phyloP scores from a whole-genome alignment of 2,329 filamentous ascomycete genomes.

The Penicillium sp. region DNA sequence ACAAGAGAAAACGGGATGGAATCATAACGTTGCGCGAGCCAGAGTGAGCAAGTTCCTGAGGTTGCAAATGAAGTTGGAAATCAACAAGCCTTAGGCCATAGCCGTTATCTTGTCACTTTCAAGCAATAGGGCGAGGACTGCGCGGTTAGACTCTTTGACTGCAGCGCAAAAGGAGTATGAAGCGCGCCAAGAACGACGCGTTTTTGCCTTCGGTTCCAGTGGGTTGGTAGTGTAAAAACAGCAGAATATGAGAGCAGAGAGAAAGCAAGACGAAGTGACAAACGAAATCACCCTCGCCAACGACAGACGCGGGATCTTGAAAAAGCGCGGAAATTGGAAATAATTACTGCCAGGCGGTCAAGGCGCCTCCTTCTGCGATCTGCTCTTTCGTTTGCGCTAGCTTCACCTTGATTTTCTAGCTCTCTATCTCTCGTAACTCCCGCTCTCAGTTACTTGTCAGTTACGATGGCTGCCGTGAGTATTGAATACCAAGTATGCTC shows the following conservation, averaged over 20 bases:
- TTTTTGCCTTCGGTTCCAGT: background rate
- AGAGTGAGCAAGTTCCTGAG: background rate
- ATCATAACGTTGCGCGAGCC: background rate
- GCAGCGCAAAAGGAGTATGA: too few relatives aligned
- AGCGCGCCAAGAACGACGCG: background rate
- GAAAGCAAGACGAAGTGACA: background rate
- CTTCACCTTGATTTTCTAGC: background rate
- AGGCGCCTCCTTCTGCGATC: conserved; percentile 5
- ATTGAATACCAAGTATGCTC: background rate
- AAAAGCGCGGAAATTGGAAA: too few relatives aligned
- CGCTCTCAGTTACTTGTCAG: too few relatives aligned
- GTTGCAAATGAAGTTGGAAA: background rate
- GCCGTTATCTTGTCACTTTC: background rate
- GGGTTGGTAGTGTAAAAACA: background rate
- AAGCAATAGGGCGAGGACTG: too few relatives aligned
- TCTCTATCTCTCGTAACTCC: conserved; percentile 5
- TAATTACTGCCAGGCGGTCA: conserved; percentile 33
- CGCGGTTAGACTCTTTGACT: too few relatives aligned
- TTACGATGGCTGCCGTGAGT: conserved; percentile 39
- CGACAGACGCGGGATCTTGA: too few relatives aligned
- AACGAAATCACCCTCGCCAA: background rate
- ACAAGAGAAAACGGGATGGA: too few relatives aligned
- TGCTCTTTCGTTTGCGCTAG: conserved; percentile 5
- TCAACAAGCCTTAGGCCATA: background rate
- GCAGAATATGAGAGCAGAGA: background rate